Evolutionary conservation across 805 yeast species (phyloP), one percentile per base, ranked within the genome.

Genomic region (Pichia thaimueangensis): DNA sequence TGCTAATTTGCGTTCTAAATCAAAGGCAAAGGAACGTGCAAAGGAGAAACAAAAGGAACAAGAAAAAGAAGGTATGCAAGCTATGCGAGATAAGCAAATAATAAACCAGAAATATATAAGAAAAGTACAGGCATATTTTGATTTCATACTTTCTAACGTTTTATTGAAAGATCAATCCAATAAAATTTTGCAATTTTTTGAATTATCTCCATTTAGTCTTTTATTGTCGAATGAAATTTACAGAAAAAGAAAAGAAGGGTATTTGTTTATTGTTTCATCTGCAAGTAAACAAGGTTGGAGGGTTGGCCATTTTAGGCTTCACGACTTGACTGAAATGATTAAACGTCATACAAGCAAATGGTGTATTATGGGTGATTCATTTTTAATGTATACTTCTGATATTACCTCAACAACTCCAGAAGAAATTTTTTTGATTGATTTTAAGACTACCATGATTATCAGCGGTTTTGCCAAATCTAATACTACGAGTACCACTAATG

Each of bases 241-340:
- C 0, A 83, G 71, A 55, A 78, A 78, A 43, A 95, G 97, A 1
- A 93, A 88, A 54, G 96, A 93, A 62, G 99, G 98, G 2, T 76
- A 78, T 39, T 61, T 91, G 45, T 76, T 84, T 42, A 76, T 89
- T 36, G 78, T 88, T 17, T 82, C 96, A 1, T 78, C 87, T 0
- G 91, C 97, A 0, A 78, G 78, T 48, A 72, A 88, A 0, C 95
- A 87, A 58, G 97, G 98, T 3, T 93, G 98, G 97, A 71, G 95
- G 52, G 96, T 91, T 6, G 85, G 93, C 3, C 97, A 91, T 57
- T 77, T 87, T 62, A 78, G 76, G 47, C 78, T 86, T 7, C 75
- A 78, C 47, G 97, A 86, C 54, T 67, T 87, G 53, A 75, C 77
- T 51, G 88, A 86, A 29, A 87, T 93, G 96, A 83, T 91, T 39